phyloP scores from a whole-genome alignment of 2,329 filamentous ascomycete species.

The Arthroderma uncinatum region DNA sequence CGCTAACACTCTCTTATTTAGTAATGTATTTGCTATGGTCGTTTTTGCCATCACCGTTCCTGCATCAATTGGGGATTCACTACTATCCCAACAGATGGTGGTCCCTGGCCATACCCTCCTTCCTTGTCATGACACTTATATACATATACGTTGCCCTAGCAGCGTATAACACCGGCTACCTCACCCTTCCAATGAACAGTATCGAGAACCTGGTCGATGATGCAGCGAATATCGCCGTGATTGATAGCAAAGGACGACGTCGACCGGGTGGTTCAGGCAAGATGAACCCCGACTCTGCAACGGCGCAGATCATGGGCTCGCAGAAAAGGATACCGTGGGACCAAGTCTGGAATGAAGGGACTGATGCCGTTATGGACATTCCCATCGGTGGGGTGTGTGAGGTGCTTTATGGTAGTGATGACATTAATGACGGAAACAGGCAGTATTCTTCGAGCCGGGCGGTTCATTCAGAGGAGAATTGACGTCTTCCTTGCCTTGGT shows the following conservation, averaged over 20 bases:
- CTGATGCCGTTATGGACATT: constrained; percentile 94
- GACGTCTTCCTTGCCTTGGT: too few species aligned
- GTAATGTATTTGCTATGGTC: constrained; percentile 66
- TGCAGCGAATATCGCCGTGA: constrained; percentile 69
- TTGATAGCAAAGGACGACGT: constrained; percentile 59
- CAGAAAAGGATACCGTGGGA: constrained; percentile 56
- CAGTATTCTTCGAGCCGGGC: not conserved
- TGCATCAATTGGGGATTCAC: constrained; percentile 85
- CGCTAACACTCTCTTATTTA: constrained; percentile 10
- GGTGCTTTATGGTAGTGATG: constrained; percentile 65
- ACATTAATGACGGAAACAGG: not conserved
- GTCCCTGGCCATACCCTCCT: constrained; percentile 83
- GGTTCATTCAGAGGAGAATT: too few species aligned
- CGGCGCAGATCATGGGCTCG: constrained; percentile 33
- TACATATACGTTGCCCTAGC: constrained; percentile 94
- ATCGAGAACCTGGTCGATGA: constrained; percentile 90
- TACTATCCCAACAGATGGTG: constrained; percentile 99
- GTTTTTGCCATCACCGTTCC: constrained; percentile 80
- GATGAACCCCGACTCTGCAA: constrained; percentile 32
- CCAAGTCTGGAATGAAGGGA: constrained; percentile 78
- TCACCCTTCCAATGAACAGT: constrained; percentile 68
- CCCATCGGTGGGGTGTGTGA: constrained; percentile 92
- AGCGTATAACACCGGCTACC: constrained; percentile 75
- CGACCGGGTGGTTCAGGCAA: constrained; percentile 34
- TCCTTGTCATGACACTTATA: constrained; percentile 73